Evolutionary conservation across 331 rosid species (phyloP).

Genomic region (Malus hybrid): DNA sequence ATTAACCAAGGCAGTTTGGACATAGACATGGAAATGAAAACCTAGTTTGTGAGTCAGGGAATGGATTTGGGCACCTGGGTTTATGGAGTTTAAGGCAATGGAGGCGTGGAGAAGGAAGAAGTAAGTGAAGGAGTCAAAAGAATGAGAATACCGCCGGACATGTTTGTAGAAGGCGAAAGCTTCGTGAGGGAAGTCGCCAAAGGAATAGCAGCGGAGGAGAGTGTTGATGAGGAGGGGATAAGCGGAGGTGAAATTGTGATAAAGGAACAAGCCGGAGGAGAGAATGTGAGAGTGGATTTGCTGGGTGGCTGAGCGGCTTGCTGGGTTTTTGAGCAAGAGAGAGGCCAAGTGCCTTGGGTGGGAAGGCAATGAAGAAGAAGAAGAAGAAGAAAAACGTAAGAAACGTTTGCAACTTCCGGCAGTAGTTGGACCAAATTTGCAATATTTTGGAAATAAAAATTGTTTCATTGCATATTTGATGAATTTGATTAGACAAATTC

Average conservation of each 20-base stretch:
- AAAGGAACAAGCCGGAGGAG: slow-evolving; percentile 41
- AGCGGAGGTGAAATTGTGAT: background rate
- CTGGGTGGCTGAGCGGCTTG: slow-evolving; percentile 20
- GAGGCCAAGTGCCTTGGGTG: slow-evolving; percentile 40
- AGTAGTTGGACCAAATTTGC: no score
- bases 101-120: slow-evolving; percentile 55
- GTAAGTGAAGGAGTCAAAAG: slow-evolving; percentile 51
- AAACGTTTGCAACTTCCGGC: no score
- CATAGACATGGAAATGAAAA: slow-evolving; percentile 55
- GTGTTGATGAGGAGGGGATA: slow-evolving; percentile 49
- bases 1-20: slow-evolving; percentile 52
- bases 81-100: slow-evolving; percentile 14
- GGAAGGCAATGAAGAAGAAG: background rate
- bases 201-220: slow-evolving; percentile 44
- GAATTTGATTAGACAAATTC: no score
- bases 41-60: slow-evolving; percentile 52
- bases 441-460: no score
- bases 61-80: slow-evolving; percentile 50
- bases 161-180: slow-evolving; percentile 36
- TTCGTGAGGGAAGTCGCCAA: slow-evolving; percentile 27
- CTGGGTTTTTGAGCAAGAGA: slow-evolving; percentile 39
- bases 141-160: slow-evolving; percentile 12
- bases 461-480: no score
- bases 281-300: slow-evolving; percentile 49
- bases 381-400: background rate